Conservation (phyloP, 768 basidiomycete genomes). For the Filobasidium floriforme region DNA sequence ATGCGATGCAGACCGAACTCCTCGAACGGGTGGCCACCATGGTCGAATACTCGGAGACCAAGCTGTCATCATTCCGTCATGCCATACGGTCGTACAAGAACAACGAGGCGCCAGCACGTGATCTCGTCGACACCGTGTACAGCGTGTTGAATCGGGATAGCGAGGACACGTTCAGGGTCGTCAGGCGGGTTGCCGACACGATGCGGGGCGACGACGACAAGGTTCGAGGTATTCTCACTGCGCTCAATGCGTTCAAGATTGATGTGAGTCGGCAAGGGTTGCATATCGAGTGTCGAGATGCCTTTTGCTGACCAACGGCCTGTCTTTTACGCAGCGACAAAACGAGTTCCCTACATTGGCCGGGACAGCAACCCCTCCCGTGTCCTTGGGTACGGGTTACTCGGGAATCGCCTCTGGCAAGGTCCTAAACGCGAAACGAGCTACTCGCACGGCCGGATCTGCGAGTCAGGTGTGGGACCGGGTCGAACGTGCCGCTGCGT, state of each 20-base stretch:
- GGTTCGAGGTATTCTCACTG: conserved; percentile 61
- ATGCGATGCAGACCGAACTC: conserved; percentile 57
- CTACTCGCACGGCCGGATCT: conserved; percentile 51
- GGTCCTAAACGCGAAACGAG: conserved; percentile 73
- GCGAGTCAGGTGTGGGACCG: conserved; percentile 74
- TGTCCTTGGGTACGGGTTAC: conserved; percentile 52
- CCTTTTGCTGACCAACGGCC: not conserved
- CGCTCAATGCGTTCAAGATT: conserved; percentile 76
- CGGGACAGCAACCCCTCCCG: conserved; percentile 21
- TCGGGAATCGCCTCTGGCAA: conserved; percentile 74
- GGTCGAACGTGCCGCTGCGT: conserved; percentile 68
- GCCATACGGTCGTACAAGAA: conserved; percentile 69
- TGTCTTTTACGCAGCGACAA: conserved; percentile 55
- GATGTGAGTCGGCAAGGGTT: conserved; percentile 52
- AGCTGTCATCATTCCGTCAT: conserved; percentile 52
- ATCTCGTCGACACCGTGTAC: conserved; percentile 83
- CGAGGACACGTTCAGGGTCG: conserved; percentile 58
- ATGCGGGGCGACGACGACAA: conserved; percentile 73
- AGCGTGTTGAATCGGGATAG: conserved; percentile 61
- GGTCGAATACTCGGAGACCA: conserved; percentile 43
- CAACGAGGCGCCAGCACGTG: conserved; percentile 70
- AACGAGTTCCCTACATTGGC: conserved; percentile 72
- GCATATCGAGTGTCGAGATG: conserved; percentile 2
- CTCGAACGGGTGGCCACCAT: conserved; percentile 53
- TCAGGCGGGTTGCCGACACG: conserved; percentile 55